Evolutionary conservation across 345 rosid genomes (phyloP), one percentile per base, ranked within the genome.

Genomic region (Ricinus communis): DNA sequence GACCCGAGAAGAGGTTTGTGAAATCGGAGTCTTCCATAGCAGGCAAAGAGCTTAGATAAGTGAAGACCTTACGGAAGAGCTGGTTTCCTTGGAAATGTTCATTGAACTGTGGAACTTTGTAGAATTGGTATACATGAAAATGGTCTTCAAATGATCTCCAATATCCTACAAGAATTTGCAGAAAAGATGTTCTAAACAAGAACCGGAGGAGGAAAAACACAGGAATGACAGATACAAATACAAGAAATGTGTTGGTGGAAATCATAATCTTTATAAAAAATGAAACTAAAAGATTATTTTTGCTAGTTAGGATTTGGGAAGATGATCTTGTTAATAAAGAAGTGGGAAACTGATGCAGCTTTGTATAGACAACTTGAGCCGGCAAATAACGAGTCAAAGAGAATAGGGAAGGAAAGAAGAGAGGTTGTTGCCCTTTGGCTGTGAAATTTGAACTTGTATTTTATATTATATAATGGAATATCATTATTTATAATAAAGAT

Each of bases 1-100:
- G 61, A 6, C 79, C 79, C 1, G 79, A 76, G 21, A 71, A 66
- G 13, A 76, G 67, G 62, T 70, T 70, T 47, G 71, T 71, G 75
- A 60, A 65, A 41, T 65, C 62, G 18, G 75, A 47, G 28, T 71
- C 75, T 43, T 71, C 74, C 13, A 57, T 60, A 43, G 66, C 45
- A 2, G 74, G 71, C 66, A 76, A 70, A 33, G 79, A 76, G 25
- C 27, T 43, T 13, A 76, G 74, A 19, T 76, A 76, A 31, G 75
- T 28, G 16, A 68, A 65, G 65, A 76, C 68, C 54, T 47, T 65
- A 16, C 19, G 15, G 50, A 57, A 71, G 67, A 76, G 66, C 0
- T 51, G 75, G 18, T 76, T 71, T 49, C 53, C 66, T 18, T 64
- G 79, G 28, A 50, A 50, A 24, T 51, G 54, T 40, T 56, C 70